Conservation (phyloP, 495 filamentous ascomycete genomes). For the Parathielavia appendiculata region DNA sequence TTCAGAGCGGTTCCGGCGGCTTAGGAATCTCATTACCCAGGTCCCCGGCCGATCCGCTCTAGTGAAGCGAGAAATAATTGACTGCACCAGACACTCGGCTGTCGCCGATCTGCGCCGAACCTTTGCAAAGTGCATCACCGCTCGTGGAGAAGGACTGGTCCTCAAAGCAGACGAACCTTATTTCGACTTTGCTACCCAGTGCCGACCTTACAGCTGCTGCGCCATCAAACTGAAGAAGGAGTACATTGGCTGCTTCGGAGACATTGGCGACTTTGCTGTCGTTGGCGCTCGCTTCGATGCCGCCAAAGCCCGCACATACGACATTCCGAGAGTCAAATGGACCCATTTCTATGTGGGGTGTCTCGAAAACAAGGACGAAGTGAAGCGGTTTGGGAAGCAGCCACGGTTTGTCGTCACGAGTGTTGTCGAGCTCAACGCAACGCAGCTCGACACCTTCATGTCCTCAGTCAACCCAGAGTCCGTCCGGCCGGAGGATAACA, state of each 20-base stretch:
- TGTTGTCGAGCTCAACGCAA: constrained; percentile 39
- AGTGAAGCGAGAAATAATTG: constrained; percentile 56
- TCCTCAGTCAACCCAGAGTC: constrained; percentile 33
- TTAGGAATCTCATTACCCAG: constrained; percentile 53
- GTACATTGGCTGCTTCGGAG: constrained; percentile 74
- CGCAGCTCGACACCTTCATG: constrained; percentile 33
- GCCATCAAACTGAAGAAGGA: constrained; percentile 89
- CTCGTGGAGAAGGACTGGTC: constrained; percentile 68
- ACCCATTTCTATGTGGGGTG: constrained; percentile 78
- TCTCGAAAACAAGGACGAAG: constrained; percentile 64
- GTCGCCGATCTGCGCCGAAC: constrained; percentile 49
- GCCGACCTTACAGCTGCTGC: constrained; percentile 39
- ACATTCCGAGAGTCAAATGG: constrained; percentile 53
- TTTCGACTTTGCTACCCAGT: constrained; percentile 49
- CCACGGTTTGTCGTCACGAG: constrained; percentile 63
- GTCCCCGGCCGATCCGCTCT: constrained; percentile 56
- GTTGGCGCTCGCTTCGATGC: constrained; percentile 65
- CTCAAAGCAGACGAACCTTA: constrained; percentile 81
- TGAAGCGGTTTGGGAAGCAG: constrained; percentile 44
- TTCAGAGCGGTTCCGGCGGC: constrained; percentile 52
- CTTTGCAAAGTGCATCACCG: constrained; percentile 61
- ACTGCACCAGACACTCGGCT: constrained; percentile 50
- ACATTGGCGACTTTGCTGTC: constrained; percentile 75
- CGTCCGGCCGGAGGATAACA: constrained; percentile 29
- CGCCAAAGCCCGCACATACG: constrained; percentile 48